Conservation (phyloP, 78 protist species). For the Dictyostelium discoideum region DNA sequence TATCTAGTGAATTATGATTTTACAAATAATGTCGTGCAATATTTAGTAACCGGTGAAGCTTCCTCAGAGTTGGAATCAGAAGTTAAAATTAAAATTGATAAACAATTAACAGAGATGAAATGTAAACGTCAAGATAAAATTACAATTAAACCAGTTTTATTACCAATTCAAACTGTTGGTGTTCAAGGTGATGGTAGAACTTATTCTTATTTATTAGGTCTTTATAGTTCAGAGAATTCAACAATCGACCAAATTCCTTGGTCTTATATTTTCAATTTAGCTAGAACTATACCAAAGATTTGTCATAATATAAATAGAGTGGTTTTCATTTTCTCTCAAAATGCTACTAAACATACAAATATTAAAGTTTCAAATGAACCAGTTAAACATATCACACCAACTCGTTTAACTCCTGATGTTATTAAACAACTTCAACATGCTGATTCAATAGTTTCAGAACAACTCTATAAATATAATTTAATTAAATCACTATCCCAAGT, state of each 20-base stretch:
- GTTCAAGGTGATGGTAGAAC: slow-evolving; percentile 98
- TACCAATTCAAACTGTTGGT: slow-evolving; percentile 95
- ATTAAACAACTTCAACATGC: slow-evolving; percentile 89
- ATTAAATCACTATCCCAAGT: slow-evolving; percentile 87
- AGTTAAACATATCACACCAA: slow-evolving; percentile 81
- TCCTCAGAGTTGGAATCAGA: not conserved
- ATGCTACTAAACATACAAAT: not conserved
- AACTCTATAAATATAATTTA: slow-evolving; percentile 66
- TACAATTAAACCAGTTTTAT: slow-evolving; percentile 53
- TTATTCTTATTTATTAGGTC: slow-evolving; percentile 86
- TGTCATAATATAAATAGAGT: slow-evolving; percentile 93
- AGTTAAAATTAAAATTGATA: not conserved
- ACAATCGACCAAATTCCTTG: slow-evolving; percentile 29
- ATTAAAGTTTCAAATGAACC: not conserved
- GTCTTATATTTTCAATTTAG: slow-evolving; percentile 72
- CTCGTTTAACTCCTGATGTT: slow-evolving; percentile 77
- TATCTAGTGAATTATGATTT: slow-evolving; percentile 58
- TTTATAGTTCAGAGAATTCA: slow-evolving; percentile 21
- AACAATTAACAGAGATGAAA: slow-evolving; percentile 21
- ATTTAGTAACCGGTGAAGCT: slow-evolving; percentile 18
- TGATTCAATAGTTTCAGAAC: slow-evolving; percentile 84
- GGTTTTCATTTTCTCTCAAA: slow-evolving; percentile 70
- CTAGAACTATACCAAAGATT: slow-evolving; percentile 86
- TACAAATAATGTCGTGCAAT: slow-evolving; percentile 5
- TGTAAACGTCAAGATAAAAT: not conserved